Evolutionary conservation across 495 filamentous ascomycete species (phyloP).

Genomic region (Trichoderma gamsii): DNA sequence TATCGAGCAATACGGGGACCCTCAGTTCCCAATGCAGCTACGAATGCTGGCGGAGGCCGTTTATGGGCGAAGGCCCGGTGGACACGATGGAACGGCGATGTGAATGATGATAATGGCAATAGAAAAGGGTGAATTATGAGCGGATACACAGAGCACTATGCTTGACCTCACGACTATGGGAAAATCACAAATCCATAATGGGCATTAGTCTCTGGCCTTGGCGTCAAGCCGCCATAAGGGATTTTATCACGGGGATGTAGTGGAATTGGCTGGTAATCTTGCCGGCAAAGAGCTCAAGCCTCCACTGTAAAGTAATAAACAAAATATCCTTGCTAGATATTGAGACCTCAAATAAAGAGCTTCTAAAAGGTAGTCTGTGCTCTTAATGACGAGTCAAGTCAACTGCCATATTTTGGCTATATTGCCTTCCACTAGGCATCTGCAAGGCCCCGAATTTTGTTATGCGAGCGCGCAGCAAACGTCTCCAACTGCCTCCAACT

Average conservation of each 20-base stretch:
- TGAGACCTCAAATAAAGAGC: too few species aligned
- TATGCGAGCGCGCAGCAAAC: too few species aligned
- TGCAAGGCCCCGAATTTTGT: too few species aligned
- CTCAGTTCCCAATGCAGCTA: not conserved
- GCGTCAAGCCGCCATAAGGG: too few species aligned
- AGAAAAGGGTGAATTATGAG: not conserved
- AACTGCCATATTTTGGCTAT: too few species aligned
- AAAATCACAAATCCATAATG: not conserved
- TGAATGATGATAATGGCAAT: not conserved
- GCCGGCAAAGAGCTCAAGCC: not conserved
- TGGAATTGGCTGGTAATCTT: too few species aligned
- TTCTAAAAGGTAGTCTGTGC: too few species aligned
- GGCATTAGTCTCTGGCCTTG: too few species aligned
- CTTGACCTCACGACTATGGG: not conserved
- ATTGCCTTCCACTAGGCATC: too few species aligned
- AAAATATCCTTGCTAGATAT: too few species aligned
- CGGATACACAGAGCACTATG: not conserved
- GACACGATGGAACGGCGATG: not conserved
- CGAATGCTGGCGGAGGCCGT: not conserved
- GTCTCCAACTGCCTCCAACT: slow-evolving; percentile 1
- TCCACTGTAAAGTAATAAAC: not conserved
- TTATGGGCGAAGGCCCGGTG: not conserved
- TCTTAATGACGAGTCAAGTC: too few species aligned
- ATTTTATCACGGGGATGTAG: too few species aligned
- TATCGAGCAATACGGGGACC: not conserved